Conservation (phyloP, 148 eudicot genomes). For the Nepenthes gracilis region DNA sequence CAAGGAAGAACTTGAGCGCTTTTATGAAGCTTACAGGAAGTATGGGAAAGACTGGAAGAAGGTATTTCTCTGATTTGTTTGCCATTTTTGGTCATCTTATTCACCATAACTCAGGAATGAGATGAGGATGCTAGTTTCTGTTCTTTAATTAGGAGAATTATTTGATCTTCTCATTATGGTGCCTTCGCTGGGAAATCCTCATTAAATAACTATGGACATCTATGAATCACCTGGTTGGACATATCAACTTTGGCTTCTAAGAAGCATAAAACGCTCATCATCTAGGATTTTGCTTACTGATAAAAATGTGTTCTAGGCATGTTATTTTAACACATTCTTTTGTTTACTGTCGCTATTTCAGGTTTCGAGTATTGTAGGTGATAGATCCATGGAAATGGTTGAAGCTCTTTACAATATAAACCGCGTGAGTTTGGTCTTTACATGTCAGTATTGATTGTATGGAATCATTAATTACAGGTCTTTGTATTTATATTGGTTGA, state of each 20-base stretch:
- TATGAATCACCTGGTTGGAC: no score
- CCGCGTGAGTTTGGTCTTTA: conserved; percentile 25
- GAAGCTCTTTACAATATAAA: conserved; percentile 60
- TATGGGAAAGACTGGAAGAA: conserved; percentile 56
- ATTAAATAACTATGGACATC: no score
- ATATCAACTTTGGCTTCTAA: not conserved
- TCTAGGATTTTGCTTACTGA: no score
- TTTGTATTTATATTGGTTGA: no score
- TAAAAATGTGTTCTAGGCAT: not conserved
- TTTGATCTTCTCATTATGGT: no score
- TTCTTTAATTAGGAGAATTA: no score
- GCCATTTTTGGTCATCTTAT: not conserved
- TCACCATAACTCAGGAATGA: not conserved
- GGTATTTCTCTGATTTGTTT: conserved; percentile 19
- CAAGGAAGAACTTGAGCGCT: conserved; percentile 39
- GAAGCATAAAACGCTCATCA: not conserved
- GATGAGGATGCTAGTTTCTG: not conserved
- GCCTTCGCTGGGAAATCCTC: no score
- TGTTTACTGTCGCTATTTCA: conserved; percentile 10
- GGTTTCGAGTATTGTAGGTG: conserved; percentile 34
- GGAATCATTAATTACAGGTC: not conserved
- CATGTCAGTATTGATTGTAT: not conserved
- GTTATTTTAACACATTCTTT: not conserved
- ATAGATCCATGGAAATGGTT: conserved; percentile 52
- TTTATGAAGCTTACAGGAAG: conserved; percentile 51